Percentiles rank a stretch among this genome's conserved stretches.
These are phyloP conservation scores for Colletotrichum euphorbiae DNA, from an alignment of 2,329 filamentous ascomycete species.

Conservation along the genomic window DNA sequence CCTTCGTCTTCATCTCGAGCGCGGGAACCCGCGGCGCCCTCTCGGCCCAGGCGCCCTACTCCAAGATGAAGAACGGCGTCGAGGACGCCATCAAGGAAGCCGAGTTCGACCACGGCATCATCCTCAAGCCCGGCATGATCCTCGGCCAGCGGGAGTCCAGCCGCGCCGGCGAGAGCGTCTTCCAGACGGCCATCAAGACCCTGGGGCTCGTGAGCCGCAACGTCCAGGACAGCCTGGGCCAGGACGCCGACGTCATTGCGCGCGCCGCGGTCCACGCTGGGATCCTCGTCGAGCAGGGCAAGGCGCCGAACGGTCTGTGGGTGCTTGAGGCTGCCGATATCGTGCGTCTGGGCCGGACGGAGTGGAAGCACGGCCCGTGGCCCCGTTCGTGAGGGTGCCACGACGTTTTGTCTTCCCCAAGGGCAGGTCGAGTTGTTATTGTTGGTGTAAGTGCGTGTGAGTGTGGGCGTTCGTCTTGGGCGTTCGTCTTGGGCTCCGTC, in stretches of 20 bases:
- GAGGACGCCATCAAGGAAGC: conserved; percentile 80
- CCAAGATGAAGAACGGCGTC: conserved; percentile 87
- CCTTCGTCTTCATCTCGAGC: conserved; percentile 82
- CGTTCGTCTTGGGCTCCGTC: background rate
- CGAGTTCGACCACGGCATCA: conserved; percentile 81
- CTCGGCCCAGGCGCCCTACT: conserved; percentile 58
- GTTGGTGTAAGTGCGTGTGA: conserved; percentile 9
- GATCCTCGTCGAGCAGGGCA: conserved; percentile 67
- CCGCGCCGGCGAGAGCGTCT: conserved; percentile 67
- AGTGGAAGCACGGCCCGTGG: conserved; percentile 57
- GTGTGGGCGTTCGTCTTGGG: too few relatives aligned
- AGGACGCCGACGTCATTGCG: conserved; percentile 80
- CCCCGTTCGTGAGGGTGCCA: conserved; percentile 33
- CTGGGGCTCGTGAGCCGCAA: conserved; percentile 65
- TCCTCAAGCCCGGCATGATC: conserved; percentile 80
- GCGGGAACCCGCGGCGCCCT: conserved; percentile 58
- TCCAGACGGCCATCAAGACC: conserved; percentile 66
- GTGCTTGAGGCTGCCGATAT: conserved; percentile 71
- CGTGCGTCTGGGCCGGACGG: conserved; percentile 72
- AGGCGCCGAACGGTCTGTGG: conserved; percentile 72
- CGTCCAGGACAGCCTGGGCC: conserved; percentile 74
- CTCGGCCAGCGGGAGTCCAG: conserved; percentile 75
- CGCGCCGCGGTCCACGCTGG: conserved; percentile 73
- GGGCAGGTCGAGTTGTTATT: background rate
- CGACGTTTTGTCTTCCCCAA: conserved; percentile 1